These are phyloP conservation scores for Kwoniella sp. DNA, from an alignment of 768 basidiomycete genomes.

Conservation along the genomic window DNA sequence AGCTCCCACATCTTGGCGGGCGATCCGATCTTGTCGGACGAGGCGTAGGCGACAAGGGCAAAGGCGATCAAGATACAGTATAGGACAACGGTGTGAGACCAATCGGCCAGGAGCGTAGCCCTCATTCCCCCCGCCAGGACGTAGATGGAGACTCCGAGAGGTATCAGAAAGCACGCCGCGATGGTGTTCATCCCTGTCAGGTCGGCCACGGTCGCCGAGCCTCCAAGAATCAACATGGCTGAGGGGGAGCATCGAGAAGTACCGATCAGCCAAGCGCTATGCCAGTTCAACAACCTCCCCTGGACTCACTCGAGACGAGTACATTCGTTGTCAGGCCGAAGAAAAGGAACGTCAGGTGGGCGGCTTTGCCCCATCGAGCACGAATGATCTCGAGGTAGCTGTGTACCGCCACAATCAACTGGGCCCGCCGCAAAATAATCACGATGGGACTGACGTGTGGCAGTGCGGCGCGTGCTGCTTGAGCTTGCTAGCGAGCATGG, in stretches of 20 bases:
- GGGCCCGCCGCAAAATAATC: background rate
- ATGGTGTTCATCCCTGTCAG: conserved; percentile 86
- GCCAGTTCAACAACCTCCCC: background rate
- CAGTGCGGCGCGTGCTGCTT: conserved; percentile 75
- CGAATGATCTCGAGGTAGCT: conserved; percentile 86
- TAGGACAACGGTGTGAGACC: conserved; percentile 80
- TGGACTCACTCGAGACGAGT: conserved; percentile 62
- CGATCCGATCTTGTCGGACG: conserved; percentile 67
- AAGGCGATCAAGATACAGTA: conserved; percentile 76
- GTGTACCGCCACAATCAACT: too few relatives aligned
- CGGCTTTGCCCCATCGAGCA: conserved; percentile 65
- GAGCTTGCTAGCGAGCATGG: conserved; percentile 81
- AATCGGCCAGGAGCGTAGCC: conserved; percentile 52
- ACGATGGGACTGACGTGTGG: conserved; percentile 30
- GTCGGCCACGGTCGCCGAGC: conserved; percentile 77
- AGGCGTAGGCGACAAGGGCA: conserved; percentile 75
- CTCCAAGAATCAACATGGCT: conserved; percentile 51
- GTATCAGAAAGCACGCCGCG: conserved; percentile 79
- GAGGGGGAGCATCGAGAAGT: too few relatives aligned
- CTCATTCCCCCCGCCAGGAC: conserved; percentile 50
- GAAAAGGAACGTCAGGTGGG: conserved; percentile 81
- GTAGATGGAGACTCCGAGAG: conserved; percentile 80
- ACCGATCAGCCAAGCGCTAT: background rate
- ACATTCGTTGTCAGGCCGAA: conserved; percentile 87
- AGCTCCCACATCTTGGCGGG: conserved; percentile 73